Evolutionary conservation across 768 basidiomycete genomes (phyloP).

Genomic region (Mycena latifolia): DNA sequence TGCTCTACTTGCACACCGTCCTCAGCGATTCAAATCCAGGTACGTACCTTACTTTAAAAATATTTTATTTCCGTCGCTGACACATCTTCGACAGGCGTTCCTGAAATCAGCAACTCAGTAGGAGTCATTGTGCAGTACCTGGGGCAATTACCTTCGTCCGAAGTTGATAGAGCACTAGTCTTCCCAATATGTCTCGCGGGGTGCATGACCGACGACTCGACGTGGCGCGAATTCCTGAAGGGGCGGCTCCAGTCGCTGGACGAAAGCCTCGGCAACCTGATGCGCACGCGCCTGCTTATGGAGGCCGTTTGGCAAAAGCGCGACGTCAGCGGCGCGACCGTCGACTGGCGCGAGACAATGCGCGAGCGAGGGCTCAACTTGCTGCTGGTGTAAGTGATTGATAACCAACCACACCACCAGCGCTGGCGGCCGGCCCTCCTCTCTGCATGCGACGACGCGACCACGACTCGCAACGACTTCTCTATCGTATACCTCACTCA

Average conservation of each 20-base stretch:
- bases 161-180: constrained; percentile 74
- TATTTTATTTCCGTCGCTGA: constrained; percentile 5
- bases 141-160: constrained; percentile 65
- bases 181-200: constrained; percentile 84
- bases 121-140: constrained; percentile 66
- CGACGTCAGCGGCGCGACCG: constrained; percentile 62
- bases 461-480: neutral
- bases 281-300: constrained; percentile 71
- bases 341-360: constrained; percentile 74
- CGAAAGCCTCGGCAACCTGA: constrained; percentile 69
- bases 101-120: constrained; percentile 75
- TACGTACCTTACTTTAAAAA: constrained; percentile 47
- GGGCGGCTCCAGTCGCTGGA: constrained; percentile 66
- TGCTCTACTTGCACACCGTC: constrained; percentile 79
- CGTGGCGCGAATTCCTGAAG: constrained; percentile 69
- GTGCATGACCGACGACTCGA: constrained; percentile 76
- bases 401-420: too few species aligned
- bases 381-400: constrained; percentile 66
- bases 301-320: constrained; percentile 79
- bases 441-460: neutral
- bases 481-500: constrained; percentile 9
- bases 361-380: constrained; percentile 62
- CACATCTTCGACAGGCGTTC: constrained; percentile 62
- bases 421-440: too few species aligned
- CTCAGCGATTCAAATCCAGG: constrained; percentile 79